Base-by-base conservation (phyloP, 768 basidiomycete species). In the Rubroboletus satanas region DNA sequence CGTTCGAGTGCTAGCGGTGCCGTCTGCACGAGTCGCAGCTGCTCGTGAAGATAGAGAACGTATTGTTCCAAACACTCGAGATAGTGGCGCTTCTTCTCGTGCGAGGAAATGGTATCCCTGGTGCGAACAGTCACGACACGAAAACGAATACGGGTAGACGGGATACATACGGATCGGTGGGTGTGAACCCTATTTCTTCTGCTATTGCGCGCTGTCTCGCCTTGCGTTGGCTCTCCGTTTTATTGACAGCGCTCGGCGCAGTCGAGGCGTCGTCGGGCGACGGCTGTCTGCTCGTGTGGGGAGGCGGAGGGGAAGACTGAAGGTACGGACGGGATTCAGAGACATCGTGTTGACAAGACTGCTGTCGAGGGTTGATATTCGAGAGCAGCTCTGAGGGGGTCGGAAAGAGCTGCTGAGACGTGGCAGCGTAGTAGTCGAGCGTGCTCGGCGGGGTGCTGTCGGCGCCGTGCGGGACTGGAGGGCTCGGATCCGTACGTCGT, bases 41-140 rank as follows among this genome's bases (percentile, higher is more conserved):
- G 83, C 29, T 86, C 76, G 57, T 87, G 85, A 11, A 88, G 73
- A 61, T 82, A 87, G 29, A 77, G 64, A 14, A 88, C 80, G 65
- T 88, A 90, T 54, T 85, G 79, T 59, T 90, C 87, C 7, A 90
- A 69, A 59, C 84, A 86, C 60, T 87, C 85, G 23, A 89, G 76
- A 62, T 89, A 88, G 61, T 84, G 78, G 3, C 87, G 73, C 61
- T 88, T 88, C 63, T 88, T 88, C 62, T 89, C 87, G 61, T 90
- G 87, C 7, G 86, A 87, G 3, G 87, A 84, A 52, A 90, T 88
- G n/a, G 77, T 77, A 48, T 88, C 87, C 1, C 85, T 86, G 51
- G 14, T 14, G 45, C 5, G 3, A 33, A 10, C 18, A 26, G 23
- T 8, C n/a, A 17, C 33, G 49, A 38, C 1, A 5, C 17, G 37